Evolutionary conservation across 2,329 filamentous ascomycete genomes (phyloP), one percentile per base, ranked within the genome.

Genomic region (Mariannaea elegans): DNA sequence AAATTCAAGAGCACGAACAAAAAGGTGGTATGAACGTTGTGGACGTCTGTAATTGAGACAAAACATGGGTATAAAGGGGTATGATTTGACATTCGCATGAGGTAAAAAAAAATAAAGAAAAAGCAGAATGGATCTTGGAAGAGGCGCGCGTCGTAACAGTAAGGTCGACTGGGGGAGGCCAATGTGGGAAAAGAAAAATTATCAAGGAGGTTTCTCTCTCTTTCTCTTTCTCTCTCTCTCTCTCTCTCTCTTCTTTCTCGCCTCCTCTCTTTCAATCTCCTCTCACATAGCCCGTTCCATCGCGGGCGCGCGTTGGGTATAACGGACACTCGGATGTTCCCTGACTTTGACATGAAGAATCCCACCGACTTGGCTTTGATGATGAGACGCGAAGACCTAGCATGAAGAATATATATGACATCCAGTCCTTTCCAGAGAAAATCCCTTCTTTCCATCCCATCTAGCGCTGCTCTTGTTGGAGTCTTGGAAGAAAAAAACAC

Each of bases 331-430:
- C 56, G 53, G 54, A 41, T 41, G 18, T 27, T 27, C 62, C 56
- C 65, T 61, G 58, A 61, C 56, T 27, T 59, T 62, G 67, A 66
- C 65, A 68, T 65, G 67, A 63, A 41, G 16, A 41, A 59, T 68
- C 71, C 63, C 65, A 59, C 66, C 69, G 65, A 71, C 63, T 64
- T 41, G 16, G 56, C 61, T 63, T 57, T 64, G 58, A 41, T 41
- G 36, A 39, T 19, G 38, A 66, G 64, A 70, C 65, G 64, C 58
- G 38, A 68, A 66, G 64, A 68, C 66, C 60, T 68, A 61, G 62
- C 65, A 71, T 67, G 65, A 70, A 59, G 65, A 27, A 27, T 27
- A 71, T 70, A 70, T 63, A 70, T 63, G 63, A 67, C 65, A 70
- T 56, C 61, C 44, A 45, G 46, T 27, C 58, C 59, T 62, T 53